A percentile compares a stretch with the other conserved stretches of the same genome.
These are phyloP conservation scores for Rubia balearica DNA, from an alignment of 305 asterid genomes.

Conservation along the genomic window DNA sequence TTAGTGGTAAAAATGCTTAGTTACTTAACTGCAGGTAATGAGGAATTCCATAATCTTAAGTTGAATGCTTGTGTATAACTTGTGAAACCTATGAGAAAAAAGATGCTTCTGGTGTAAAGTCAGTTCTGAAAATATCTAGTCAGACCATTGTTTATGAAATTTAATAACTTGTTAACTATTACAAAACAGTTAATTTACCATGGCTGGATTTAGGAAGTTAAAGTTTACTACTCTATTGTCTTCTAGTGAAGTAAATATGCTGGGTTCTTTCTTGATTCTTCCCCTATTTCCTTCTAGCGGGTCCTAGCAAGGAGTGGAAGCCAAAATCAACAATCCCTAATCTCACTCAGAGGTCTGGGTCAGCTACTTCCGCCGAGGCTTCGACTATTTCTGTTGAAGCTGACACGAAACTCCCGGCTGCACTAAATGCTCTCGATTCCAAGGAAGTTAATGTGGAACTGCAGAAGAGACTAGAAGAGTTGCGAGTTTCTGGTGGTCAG, in stretches of 20 bases:
- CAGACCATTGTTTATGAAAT: not conserved
- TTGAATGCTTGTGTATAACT: too few relatives aligned
- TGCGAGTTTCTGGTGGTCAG: conserved; percentile 47
- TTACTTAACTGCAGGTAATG: not conserved
- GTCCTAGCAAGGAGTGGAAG: conserved; percentile 80
- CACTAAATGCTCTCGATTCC: conserved; percentile 32
- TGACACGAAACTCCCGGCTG: conserved; percentile 30
- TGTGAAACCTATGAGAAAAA: too few relatives aligned
- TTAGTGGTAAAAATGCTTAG: not conserved
- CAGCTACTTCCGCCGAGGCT: conserved; percentile 42
- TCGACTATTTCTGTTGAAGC: conserved; percentile 37
- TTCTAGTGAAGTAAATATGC: not conserved
- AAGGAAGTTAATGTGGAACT: conserved; percentile 48
- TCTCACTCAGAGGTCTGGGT: conserved; percentile 33
- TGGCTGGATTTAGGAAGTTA: not conserved
- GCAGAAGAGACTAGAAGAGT: conserved; percentile 58
- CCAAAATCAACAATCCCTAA: conserved; percentile 62
- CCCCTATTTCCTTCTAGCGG: conserved; percentile 36
- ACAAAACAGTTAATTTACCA: not conserved
- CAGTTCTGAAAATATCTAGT: not conserved
- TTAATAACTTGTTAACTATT: not conserved
- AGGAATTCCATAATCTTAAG: not conserved
- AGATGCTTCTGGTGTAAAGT: too few relatives aligned
- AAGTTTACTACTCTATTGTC: not conserved
- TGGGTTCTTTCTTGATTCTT: conserved; percentile 2